These are phyloP conservation scores for Glebionis coronaria DNA, from an alignment of 129 eudicot species.

Conservation along the genomic window DNA sequence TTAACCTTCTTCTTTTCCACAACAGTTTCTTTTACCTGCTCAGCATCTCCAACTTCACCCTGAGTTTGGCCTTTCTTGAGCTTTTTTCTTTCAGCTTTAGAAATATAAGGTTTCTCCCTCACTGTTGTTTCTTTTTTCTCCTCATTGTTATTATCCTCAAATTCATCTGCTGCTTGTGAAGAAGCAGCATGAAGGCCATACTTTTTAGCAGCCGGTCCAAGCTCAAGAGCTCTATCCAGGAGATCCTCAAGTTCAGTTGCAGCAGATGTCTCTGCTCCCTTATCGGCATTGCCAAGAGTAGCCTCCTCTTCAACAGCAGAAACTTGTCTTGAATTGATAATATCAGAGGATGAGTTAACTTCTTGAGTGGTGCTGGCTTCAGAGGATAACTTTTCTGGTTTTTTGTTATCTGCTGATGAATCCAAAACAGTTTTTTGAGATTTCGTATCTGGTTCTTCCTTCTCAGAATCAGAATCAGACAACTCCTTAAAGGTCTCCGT, in stretches of 20 bases:
- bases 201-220: conserved; percentile 55
- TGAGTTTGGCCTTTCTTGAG: conserved; percentile 72
- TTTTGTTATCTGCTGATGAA: conserved; percentile 25
- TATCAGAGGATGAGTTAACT: conserved; percentile 9
- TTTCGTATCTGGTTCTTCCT: conserved; percentile 45
- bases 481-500: conserved; percentile 47
- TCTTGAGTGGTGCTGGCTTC: conserved; percentile 23
- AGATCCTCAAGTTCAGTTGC: conserved; percentile 74
- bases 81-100: conserved; percentile 93
- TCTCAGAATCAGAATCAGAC: conserved; percentile 75
- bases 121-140: conserved; percentile 34
- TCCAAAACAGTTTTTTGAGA: conserved; percentile 22
- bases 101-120: conserved; percentile 81
- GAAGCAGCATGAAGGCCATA: conserved; percentile 51
- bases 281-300: conserved; percentile 3
- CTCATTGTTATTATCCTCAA: conserved; percentile 27
- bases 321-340: conserved; percentile 24
- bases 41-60: conserved; percentile 32
- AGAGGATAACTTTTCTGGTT: conserved; percentile 21
- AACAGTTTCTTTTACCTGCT: conserved; percentile 26
- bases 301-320: conserved; percentile 36
- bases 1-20: conserved; percentile 27
- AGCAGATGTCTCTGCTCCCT: not conserved
- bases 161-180: conserved; percentile 34
- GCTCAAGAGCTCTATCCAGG: conserved; percentile 87